These are phyloP conservation scores for Chaetomium cochliodes DNA, from an alignment of 495 filamentous ascomycete genomes.

Conservation along the genomic window DNA sequence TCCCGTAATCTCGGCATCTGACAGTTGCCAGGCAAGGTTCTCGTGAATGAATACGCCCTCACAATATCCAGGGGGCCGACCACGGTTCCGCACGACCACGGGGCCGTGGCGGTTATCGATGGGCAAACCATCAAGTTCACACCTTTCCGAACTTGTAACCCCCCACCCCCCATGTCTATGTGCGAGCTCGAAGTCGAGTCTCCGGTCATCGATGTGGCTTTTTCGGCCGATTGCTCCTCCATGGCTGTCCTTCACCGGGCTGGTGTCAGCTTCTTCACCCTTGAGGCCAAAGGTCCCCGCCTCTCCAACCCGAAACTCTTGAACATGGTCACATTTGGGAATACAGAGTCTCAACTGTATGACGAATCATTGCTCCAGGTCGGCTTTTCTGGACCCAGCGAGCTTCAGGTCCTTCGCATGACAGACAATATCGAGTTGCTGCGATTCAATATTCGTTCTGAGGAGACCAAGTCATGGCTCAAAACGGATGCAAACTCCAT, in stretches of 20 bases:
- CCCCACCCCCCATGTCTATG: slow-evolving; percentile 90
- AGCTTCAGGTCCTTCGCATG: slow-evolving; percentile 30
- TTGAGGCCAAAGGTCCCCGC: slow-evolving; percentile 52
- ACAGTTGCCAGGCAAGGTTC: slow-evolving; percentile 47
- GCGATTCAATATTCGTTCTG: slow-evolving; percentile 22
- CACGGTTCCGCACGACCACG: slow-evolving; percentile 70
- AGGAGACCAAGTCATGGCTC: slow-evolving; percentile 13
- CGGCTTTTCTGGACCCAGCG: slow-evolving; percentile 26
- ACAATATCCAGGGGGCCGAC: slow-evolving; percentile 66
- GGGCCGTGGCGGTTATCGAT: slow-evolving; percentile 83
- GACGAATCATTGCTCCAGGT: slow-evolving; percentile 33
- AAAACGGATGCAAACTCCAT: slow-evolving; percentile 21
- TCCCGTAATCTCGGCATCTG: slow-evolving; percentile 16
- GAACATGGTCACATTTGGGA: slow-evolving; percentile 28
- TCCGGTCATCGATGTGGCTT: slow-evolving; percentile 70
- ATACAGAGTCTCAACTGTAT: background rate
- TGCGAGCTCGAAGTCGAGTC: slow-evolving; percentile 65
- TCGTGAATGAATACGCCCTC: slow-evolving; percentile 67
- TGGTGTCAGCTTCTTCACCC: slow-evolving; percentile 63
- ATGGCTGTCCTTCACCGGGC: slow-evolving; percentile 70
- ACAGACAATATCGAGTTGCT: slow-evolving; percentile 24
- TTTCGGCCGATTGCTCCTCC: slow-evolving; percentile 61
- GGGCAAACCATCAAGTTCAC: slow-evolving; percentile 80
- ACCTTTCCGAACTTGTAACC: slow-evolving; percentile 75
- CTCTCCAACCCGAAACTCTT: slow-evolving; percentile 35